Evolutionary conservation across 257 asterid species (phyloP), one percentile per base, ranked within the genome.

Genomic region (Scutellaria barbata): DNA sequence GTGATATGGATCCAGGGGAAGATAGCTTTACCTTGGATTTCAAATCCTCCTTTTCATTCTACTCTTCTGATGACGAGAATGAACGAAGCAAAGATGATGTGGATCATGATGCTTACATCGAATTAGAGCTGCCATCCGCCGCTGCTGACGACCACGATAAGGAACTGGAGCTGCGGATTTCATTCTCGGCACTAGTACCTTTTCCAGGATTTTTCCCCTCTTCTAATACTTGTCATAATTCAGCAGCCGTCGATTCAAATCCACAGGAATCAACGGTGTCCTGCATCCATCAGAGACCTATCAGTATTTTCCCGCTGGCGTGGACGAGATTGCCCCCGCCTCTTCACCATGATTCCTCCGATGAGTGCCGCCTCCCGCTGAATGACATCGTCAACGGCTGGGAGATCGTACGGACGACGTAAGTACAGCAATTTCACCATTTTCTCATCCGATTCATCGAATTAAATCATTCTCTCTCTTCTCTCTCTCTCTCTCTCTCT

Each of bases 91-190:
- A 8, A 16, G 8, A 51, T 35, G 39, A 43, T 16, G 2, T 22
- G 25, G 68, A 55, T 35, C 4, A 18, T 6, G 80, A 76, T 12
- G 40, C 77, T 2, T 77, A 63, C 52, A 46, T 77, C 12, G 81
- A 77, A 30, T 25, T 71, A 1, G 77, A 71, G 41, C 30, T 77
- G 6, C 50, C 33, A 16, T 14, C 55, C 8, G 40, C 67, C 7
- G 50, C 42, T 6, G 25, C 8, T 8, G 2, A 8, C n/a, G 5
- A 43, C 50, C 20, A 35, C 10, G 65, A 52, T 43, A 16, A 33
- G 11, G 74, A 68, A 25, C 30, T 45, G 2, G 77, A 70, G 60
- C 47, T 71, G 46, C 57, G 81, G 2, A 39, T 77, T 46, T 65
- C 77, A 0, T 39, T 71, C 35, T 65, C 81, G 7, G 47, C 68